phyloP scores from a whole-genome alignment of 176 grass and related monocot genomes.

The Aegilops speltoides region DNA sequence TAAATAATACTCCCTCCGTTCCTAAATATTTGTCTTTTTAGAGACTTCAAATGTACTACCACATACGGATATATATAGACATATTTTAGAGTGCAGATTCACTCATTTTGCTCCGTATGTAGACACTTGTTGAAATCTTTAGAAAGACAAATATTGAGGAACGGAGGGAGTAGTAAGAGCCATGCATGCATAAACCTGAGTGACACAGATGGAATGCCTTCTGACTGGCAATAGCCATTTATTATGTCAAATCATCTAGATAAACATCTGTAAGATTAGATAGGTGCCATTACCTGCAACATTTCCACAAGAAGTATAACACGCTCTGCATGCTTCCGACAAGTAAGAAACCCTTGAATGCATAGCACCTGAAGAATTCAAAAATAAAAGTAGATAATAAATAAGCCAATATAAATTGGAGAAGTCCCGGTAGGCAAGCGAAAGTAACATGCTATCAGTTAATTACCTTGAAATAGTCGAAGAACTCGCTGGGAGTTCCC shows the following conservation, averaged over 20 bases:
- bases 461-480: conserved; percentile 98
- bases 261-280: conserved; percentile 1
- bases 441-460: conserved; percentile 12
- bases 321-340: conserved; percentile 93
- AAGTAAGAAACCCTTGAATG: conserved; percentile 99
- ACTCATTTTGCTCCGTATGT: too few species aligned
- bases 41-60: too few species aligned
- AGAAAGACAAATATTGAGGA: too few species aligned
- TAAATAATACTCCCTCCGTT: background rate
- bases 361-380: conserved; percentile 70
- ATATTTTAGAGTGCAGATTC: too few species aligned
- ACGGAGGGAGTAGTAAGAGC: background rate
- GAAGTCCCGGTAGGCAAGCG: background rate
- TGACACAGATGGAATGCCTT: background rate
- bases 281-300: conserved; percentile 70
- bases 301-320: conserved; percentile 99
- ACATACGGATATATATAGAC: too few species aligned
- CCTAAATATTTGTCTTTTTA: too few species aligned
- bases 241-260: background rate
- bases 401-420: conserved; percentile 18
- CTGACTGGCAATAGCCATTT: background rate
- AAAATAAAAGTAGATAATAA: conserved; percentile 8
- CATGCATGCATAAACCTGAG: background rate
- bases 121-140: too few species aligned
- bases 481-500: conserved; percentile 95